Conservation (phyloP, 352 stramenopile species). For the Phytophthora agathidicida region DNA sequence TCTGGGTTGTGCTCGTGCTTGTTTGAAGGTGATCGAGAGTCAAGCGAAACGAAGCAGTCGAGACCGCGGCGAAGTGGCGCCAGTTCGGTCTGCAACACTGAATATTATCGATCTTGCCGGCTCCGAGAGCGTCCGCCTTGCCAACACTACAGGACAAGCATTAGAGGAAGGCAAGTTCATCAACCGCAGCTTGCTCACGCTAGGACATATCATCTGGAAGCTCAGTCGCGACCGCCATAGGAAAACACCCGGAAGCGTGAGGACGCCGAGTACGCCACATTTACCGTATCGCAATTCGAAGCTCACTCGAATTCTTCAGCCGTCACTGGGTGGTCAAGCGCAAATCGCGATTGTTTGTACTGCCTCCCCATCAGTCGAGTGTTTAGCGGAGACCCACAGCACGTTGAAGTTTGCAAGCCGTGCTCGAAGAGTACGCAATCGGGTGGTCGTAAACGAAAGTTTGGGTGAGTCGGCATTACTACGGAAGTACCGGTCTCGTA, state of each 20-base stretch:
- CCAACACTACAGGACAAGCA: conserved; percentile 78
- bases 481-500: conserved; percentile 69
- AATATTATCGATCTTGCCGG: conserved; percentile 92
- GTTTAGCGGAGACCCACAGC: conserved; percentile 93
- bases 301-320: conserved; percentile 97
- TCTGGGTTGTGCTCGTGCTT: conserved; percentile 16
- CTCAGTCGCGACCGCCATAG: conserved; percentile 69
- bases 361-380: conserved; percentile 93
- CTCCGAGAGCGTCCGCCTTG: conserved; percentile 85
- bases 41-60: conserved; percentile 51
- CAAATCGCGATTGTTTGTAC: conserved; percentile 98
- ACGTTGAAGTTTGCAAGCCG: conserved; percentile 97
- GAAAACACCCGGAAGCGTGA: conserved; percentile 18
- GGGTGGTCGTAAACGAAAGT: conserved; percentile 90
- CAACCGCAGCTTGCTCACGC: conserved; percentile 91
- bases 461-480: conserved; percentile 70
- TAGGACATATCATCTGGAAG: conserved; percentile 95
- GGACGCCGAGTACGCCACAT: conserved; percentile 50
- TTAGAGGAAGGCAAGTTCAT: conserved; percentile 91
- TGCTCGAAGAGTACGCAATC: conserved; percentile 93
- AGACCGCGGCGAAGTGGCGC: conserved; percentile 28
- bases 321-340: conserved; percentile 95
- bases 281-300: conserved; percentile 99
- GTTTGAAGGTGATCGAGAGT: conserved; percentile 70
- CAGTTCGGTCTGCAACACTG: conserved; percentile 80